Base-by-base conservation (phyloP, 2,329 filamentous ascomycete species). In the Metarhizium album region DNA sequence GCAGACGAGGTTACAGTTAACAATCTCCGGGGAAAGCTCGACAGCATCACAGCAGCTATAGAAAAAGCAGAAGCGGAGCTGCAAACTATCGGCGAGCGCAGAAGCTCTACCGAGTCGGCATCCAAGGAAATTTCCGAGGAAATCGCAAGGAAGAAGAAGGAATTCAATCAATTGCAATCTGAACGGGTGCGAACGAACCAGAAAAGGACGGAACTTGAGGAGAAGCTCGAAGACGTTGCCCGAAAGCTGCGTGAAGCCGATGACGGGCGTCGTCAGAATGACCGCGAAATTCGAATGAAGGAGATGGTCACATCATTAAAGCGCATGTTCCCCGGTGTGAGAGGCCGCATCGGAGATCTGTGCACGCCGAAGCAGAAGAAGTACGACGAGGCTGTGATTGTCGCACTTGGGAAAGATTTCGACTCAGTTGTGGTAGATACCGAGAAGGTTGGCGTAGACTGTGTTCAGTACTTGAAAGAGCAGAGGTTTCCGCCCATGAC, bases 301-400 rank as follows among this genome's bases (percentile, higher is more conserved):
- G 90, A 95, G 63, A 86, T 88, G 62, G 84, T 97, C 33, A 82
- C 84, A 11, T 84, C 87, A 31, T 75, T 98, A 60, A 95, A 95
- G 67, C 85, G 90, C 48, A 86, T 95, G 55, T 95, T 90, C 60
- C 88, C 90, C 1, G 91, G 91, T 45, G 91, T 98, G 43, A 87
- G 87, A 58, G 93, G 93, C 20, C 84, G 91, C 45, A 81, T 97
- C 45, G 88, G 89, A 55, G 89, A 95, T 57, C 79, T 98, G 42
- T 96, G 93, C 71, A 90, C 88, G 57, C 91, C 93, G 1, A 97
- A 96, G 68, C 89, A 96, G 70, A 96, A 95, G 70, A 97, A 96
- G 66, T 98, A 84, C 62, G 87, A 93, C 56, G 88, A 93, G 58
- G 93, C 93, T 45, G 87, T 98, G 55, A 89, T 88, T 60, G 94